Evolutionary conservation across 441 rosid genomes (phyloP).

Genomic region (Francoa sonchifolia): DNA sequence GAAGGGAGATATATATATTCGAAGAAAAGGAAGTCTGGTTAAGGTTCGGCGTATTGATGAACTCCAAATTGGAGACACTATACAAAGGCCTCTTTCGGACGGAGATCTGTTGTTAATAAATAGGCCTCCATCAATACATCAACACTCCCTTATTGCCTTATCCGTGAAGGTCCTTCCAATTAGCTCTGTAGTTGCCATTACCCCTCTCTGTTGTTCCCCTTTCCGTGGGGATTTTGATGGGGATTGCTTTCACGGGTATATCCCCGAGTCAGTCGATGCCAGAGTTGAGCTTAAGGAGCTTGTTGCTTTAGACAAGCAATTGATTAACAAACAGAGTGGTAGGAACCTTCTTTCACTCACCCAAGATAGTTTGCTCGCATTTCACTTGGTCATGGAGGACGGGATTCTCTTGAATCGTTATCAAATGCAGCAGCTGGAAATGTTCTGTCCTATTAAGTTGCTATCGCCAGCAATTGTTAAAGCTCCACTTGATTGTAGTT

Average conservation of each 20-base stretch:
- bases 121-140: conserved; percentile 94
- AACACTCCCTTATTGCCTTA: conserved; percentile 79
- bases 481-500: conserved; percentile 27
- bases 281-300: conserved; percentile 80
- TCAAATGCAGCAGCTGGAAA: conserved; percentile 76
- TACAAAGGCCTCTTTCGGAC: conserved; percentile 52
- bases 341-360: conserved; percentile 59
- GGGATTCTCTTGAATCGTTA: conserved; percentile 29
- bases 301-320: conserved; percentile 69
- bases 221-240: conserved; percentile 97
- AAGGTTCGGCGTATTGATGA: conserved; percentile 32
- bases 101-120: conserved; percentile 77
- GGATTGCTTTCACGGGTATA: conserved; percentile 89
- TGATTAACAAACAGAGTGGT: conserved; percentile 68
- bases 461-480: conserved; percentile 38
- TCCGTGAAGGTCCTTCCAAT: conserved; percentile 61
- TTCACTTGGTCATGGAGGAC: conserved; percentile 55
- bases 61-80: conserved; percentile 47
- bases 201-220: conserved; percentile 81
- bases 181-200: conserved; percentile 62
- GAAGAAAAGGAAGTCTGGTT: conserved; percentile 48
- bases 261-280: conserved; percentile 73
- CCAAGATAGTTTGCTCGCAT: conserved; percentile 84
- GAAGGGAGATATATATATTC: conserved; percentile 48
- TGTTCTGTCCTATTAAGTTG: conserved; percentile 44